These are phyloP conservation scores for Polyporus tsugae DNA, from an alignment of 1,284 basidiomycete species.

Conservation along the genomic window DNA sequence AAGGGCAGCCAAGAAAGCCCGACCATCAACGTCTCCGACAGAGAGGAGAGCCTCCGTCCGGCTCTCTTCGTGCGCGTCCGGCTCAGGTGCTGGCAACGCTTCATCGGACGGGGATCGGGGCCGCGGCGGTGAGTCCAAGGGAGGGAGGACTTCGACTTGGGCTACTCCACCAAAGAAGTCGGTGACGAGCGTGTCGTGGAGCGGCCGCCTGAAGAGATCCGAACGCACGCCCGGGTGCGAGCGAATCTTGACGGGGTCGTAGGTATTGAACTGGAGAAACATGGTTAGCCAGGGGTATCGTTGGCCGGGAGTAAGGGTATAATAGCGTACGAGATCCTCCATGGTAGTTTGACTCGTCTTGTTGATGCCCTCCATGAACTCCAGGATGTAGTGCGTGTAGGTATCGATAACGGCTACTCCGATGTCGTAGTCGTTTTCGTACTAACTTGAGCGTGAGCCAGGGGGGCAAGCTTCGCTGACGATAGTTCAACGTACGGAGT, in stretches of 20 bases:
- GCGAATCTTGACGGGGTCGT: conserved; percentile 78
- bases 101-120: neutral
- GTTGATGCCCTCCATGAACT: conserved; percentile 92
- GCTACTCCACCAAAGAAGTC: conserved; percentile 97
- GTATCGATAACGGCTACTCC: conserved; percentile 96
- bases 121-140: conserved; percentile 5
- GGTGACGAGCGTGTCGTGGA: conserved; percentile 82
- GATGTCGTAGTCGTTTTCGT: conserved; percentile 92
- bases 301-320: conserved; percentile 38
- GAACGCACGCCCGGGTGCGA: conserved; percentile 90
- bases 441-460: conserved; percentile 52
- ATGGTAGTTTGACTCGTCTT: conserved; percentile 88
- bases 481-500: conserved; percentile 71
- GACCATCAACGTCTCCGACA: conserved; percentile 8
- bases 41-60: conserved; percentile 2
- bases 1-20: conserved; percentile 22
- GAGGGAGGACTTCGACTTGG: conserved; percentile 72
- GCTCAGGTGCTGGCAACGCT: neutral
- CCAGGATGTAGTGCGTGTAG: conserved; percentile 92
- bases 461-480: neutral
- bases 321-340: conserved; percentile 79
- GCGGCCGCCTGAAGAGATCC: conserved; percentile 80
- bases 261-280: conserved; percentile 75
- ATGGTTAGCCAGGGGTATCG: conserved; percentile 3
- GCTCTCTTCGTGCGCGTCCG: conserved; percentile 1